Conservation (phyloP, 2,329 filamentous ascomycete genomes). For the Cladobotryum mycophilum region DNA sequence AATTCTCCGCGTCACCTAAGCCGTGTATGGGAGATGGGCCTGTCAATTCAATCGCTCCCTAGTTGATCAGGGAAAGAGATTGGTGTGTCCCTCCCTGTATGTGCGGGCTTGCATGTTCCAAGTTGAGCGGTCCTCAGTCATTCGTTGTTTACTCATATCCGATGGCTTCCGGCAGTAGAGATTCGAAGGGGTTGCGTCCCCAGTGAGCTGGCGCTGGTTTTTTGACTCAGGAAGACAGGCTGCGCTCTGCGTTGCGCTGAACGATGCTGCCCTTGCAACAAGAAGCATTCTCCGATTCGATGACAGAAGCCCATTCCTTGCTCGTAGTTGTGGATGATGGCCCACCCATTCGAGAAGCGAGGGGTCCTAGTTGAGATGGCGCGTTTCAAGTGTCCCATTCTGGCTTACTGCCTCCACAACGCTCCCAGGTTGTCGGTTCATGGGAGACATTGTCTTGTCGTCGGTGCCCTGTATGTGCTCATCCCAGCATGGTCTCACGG, state of each 20-base stretch:
- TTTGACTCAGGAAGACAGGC: neutral
- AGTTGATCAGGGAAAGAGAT: too few relatives aligned
- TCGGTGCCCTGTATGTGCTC: too few relatives aligned
- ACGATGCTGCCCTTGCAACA: neutral
- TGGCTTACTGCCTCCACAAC: slow-evolving; percentile 8
- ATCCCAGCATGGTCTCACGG: too few relatives aligned
- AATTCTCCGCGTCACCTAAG: too few relatives aligned
- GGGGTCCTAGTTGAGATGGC: slow-evolving; percentile 13
- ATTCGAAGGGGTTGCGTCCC: neutral
- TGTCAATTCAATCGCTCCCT: too few relatives aligned
- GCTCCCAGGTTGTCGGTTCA: slow-evolving; percentile 8
- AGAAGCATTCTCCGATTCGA: slow-evolving; percentile 3
- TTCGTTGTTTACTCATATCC: too few relatives aligned
- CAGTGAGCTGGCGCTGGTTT: neutral
- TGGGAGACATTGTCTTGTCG: neutral
- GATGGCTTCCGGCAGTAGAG: too few relatives aligned
- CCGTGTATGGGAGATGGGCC: too few relatives aligned
- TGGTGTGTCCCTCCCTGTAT: too few relatives aligned
- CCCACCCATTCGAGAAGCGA: slow-evolving; percentile 10
- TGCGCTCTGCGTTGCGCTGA: neutral
- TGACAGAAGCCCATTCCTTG: neutral
- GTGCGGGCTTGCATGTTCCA: too few relatives aligned
- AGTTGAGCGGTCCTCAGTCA: too few relatives aligned
- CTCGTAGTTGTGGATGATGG: slow-evolving; percentile 3
- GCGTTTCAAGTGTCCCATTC: slow-evolving; percentile 16